These are phyloP conservation scores for Entonaema liquescens DNA, from an alignment of 495 filamentous ascomycete species.

Conservation along the genomic window DNA sequence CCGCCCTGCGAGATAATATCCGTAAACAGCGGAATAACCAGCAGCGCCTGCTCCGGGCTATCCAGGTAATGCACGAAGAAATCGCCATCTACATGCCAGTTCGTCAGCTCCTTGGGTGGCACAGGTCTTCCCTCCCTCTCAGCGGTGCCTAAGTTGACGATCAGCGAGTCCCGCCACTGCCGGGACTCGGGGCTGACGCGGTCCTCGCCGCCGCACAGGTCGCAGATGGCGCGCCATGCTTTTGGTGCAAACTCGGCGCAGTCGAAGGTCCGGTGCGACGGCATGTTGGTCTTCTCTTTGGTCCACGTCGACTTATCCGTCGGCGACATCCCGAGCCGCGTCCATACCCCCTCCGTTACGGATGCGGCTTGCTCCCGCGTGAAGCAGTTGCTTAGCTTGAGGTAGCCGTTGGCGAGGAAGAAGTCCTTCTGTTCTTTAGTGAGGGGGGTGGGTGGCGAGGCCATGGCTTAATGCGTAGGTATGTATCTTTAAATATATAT, in stretches of 20 bases:
- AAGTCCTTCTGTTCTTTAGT: conserved; percentile 69
- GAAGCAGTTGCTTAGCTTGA: conserved; percentile 69
- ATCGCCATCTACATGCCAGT: conserved; percentile 81
- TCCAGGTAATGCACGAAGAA: conserved; percentile 82
- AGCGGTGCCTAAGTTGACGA: conserved; percentile 74
- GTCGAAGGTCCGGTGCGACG: conserved; percentile 61
- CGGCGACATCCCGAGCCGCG: conserved; percentile 71
- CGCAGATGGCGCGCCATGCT: conserved; percentile 74
- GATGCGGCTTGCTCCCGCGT: conserved; percentile 65
- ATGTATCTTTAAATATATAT: not conserved
- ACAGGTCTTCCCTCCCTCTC: conserved; percentile 61
- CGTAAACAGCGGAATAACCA: conserved; percentile 75
- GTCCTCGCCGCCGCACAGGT: conserved; percentile 73
- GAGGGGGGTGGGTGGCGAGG: conserved; percentile 53
- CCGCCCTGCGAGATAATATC: conserved; percentile 70
- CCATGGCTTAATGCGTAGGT: conserved; percentile 30
- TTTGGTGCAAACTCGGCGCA: conserved; percentile 69
- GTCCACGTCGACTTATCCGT: conserved; percentile 75
- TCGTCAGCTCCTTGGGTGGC: conserved; percentile 59
- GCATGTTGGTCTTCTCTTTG: conserved; percentile 71
- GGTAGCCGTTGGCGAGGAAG: conserved; percentile 72
- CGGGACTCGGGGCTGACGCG: conserved; percentile 60
- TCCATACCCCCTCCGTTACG: conserved; percentile 70
- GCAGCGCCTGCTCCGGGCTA: conserved; percentile 73
- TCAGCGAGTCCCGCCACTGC: conserved; percentile 73